Evolutionary conservation across 441 rosid genomes (phyloP).

Genomic region (Adansonia rubrostipa): DNA sequence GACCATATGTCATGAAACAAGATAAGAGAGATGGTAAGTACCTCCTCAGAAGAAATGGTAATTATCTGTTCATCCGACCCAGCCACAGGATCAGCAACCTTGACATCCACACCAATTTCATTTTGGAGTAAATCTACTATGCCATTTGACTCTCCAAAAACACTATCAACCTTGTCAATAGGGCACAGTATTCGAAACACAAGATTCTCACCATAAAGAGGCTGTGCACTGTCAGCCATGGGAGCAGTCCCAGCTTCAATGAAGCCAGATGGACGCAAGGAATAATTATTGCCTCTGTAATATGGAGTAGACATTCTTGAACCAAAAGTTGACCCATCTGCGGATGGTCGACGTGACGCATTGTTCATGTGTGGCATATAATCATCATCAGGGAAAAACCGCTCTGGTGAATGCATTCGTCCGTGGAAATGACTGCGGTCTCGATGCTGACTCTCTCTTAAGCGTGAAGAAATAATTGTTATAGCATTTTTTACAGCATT

Average conservation of each 20-base stretch:
- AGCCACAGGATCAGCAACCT: conserved; percentile 69
- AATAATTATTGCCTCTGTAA: conserved; percentile 56
- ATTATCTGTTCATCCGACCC: conserved; percentile 93
- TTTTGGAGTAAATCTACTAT: conserved; percentile 79
- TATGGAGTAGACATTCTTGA: conserved; percentile 52
- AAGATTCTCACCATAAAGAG: conserved; percentile 69
- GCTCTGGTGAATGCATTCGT: conserved; percentile 74
- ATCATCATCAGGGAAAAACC: conserved; percentile 71
- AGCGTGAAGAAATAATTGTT: conserved; percentile 72
- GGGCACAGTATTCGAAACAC: conserved; percentile 94
- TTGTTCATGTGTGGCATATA: conserved; percentile 61
- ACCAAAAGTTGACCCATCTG: conserved; percentile 53
- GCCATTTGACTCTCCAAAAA: conserved; percentile 79
- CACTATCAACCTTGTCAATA: conserved; percentile 63
- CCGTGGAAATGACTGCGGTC: conserved; percentile 83
- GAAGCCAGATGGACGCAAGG: conserved; percentile 60
- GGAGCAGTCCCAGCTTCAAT: conserved; percentile 50
- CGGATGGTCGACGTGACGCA: conserved; percentile 53
- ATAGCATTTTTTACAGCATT: conserved; percentile 79
- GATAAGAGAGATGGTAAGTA: conserved; percentile 31
- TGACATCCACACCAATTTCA: conserved; percentile 89
- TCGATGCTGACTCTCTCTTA: conserved; percentile 97
- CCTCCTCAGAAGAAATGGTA: conserved; percentile 90
- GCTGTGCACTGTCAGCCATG: conserved; percentile 58
- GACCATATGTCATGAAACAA: not conserved